A percentile compares a stretch with the other conserved stretches of the same genome.
Conservation (phyloP, 257 asterid species). For the Sherardia arvensis region DNA sequence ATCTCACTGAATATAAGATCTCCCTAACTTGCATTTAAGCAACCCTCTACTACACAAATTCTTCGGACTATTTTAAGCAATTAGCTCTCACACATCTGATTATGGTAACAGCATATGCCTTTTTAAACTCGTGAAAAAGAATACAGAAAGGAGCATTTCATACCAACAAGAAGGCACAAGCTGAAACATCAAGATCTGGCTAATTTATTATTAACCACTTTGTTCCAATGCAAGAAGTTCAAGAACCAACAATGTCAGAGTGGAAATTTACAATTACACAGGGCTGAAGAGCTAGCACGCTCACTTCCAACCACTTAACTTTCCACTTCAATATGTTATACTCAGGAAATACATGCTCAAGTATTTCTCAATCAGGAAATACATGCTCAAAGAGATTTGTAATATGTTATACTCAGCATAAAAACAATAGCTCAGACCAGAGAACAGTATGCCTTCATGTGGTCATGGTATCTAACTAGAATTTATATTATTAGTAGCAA, state of each 20-base stretch:
- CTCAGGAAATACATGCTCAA: not conserved
- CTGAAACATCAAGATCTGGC: slow-evolving; percentile 6
- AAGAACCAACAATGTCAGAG: not conserved
- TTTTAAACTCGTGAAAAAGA: not conserved
- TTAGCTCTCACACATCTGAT: slow-evolving; percentile 24
- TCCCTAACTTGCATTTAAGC: slow-evolving; percentile 59
- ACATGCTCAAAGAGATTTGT: not conserved
- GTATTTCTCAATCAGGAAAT: not conserved
- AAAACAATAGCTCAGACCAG: not conserved
- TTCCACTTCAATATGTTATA: not conserved
- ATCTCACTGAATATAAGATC: slow-evolving; percentile 61
- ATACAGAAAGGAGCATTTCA: slow-evolving; percentile 4
- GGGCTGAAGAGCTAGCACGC: not conserved
- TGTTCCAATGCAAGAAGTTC: not conserved
- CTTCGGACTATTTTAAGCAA: slow-evolving; percentile 22
- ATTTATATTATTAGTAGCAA: not conserved
- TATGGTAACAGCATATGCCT: not conserved
- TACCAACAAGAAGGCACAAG: slow-evolving; percentile 4
- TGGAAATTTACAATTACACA: not conserved
- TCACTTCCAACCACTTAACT: not conserved
- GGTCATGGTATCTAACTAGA: not conserved
- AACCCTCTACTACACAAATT: slow-evolving; percentile 37
- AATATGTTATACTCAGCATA: not conserved
- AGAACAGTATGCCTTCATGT: not conserved
- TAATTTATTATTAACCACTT: slow-evolving; percentile 4